Conservation (phyloP, 495 filamentous ascomycete genomes). For the Neurospora sp. region DNA sequence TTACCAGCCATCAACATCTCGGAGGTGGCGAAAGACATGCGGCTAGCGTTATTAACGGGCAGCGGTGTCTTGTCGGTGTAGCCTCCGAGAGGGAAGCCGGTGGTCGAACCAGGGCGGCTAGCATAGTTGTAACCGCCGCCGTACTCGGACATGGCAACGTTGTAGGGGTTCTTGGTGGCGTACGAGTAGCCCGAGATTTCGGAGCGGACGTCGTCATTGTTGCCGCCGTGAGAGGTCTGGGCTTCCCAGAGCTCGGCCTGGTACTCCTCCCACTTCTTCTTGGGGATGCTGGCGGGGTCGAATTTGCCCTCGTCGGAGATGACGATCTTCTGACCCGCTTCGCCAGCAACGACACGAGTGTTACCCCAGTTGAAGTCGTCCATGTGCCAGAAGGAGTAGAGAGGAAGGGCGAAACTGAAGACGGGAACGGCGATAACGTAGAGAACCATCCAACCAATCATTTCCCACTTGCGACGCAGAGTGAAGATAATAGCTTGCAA, state of each 20-base stretch:
- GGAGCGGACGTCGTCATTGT: conserved; percentile 68
- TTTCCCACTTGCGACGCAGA: conserved; percentile 91
- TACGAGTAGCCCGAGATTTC: conserved; percentile 88
- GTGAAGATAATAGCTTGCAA: conserved; percentile 97
- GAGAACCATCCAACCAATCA: conserved; percentile 98
- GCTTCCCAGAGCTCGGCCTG: conserved; percentile 95
- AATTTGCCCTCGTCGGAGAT: conserved; percentile 98
- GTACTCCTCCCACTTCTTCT: conserved; percentile 99
- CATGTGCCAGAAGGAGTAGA: conserved; percentile 99
- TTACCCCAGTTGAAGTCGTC: conserved; percentile 99
- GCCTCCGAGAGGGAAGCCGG: conserved; percentile 37
- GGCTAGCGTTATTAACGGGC: conserved; percentile 26
- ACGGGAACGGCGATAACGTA: conserved; percentile 89
- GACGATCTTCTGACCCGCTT: conserved; percentile 84
- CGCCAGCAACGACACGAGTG: conserved; percentile 93
- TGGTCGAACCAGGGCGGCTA: conserved; percentile 65
- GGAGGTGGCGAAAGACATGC: conserved; percentile 73
- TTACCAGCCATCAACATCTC: conserved; percentile 42
- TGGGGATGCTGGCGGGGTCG: conserved; percentile 82
- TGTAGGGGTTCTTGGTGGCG: conserved; percentile 57
- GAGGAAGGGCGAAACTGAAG: conserved; percentile 80
- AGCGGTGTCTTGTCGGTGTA: conserved; percentile 23
- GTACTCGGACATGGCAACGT: conserved; percentile 50
- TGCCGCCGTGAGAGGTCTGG: conserved; percentile 44
- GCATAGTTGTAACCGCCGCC: conserved; percentile 28